phyloP scores from a whole-genome alignment of 1,284 basidiomycete species.

The Tausonia pullulans region DNA sequence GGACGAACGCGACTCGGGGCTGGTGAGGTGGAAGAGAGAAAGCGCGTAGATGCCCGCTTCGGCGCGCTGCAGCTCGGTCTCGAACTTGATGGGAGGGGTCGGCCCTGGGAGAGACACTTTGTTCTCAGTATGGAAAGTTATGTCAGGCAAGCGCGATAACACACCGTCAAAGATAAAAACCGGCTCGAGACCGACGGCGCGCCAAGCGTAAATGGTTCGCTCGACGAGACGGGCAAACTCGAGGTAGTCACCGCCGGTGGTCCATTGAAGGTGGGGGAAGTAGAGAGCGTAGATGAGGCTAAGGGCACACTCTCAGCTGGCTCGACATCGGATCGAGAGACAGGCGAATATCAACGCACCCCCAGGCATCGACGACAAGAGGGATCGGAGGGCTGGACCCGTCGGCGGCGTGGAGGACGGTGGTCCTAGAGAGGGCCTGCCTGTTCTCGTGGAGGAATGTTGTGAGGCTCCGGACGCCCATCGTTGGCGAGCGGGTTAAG shows the following conservation, averaged over 20 bases:
- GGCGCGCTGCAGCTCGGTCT: conserved; percentile 52
- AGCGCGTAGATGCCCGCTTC: conserved; percentile 49
- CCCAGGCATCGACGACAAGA: conserved; percentile 76
- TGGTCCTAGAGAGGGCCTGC: conserved; percentile 45
- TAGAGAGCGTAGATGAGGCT: conserved; percentile 71
- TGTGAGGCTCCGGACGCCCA: conserved; percentile 73
- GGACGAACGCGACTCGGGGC: conserved; percentile 51
- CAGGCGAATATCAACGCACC: conserved; percentile 46
- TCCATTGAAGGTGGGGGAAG: conserved; percentile 59
- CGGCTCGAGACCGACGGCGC: conserved; percentile 56
- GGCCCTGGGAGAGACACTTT: conserved; percentile 43
- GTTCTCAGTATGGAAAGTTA: neutral
- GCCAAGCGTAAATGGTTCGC: conserved; percentile 55
- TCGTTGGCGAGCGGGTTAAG: conserved; percentile 25
- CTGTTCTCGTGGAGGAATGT: conserved; percentile 66
- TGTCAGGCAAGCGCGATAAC: conserved; percentile 5
- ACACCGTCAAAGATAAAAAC: conserved; percentile 87
- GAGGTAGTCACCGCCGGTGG: conserved; percentile 71
- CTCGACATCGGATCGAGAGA: neutral
- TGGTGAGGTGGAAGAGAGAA: conserved; percentile 74
- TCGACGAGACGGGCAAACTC: conserved; percentile 47
- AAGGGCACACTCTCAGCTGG: neutral
- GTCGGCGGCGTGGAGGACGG: conserved; percentile 33
- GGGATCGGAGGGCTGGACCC: conserved; percentile 21
- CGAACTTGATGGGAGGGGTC: conserved; percentile 59